phyloP scores from a whole-genome alignment of 2,329 filamentous ascomycete species.

The Venturia aucupariae region DNA sequence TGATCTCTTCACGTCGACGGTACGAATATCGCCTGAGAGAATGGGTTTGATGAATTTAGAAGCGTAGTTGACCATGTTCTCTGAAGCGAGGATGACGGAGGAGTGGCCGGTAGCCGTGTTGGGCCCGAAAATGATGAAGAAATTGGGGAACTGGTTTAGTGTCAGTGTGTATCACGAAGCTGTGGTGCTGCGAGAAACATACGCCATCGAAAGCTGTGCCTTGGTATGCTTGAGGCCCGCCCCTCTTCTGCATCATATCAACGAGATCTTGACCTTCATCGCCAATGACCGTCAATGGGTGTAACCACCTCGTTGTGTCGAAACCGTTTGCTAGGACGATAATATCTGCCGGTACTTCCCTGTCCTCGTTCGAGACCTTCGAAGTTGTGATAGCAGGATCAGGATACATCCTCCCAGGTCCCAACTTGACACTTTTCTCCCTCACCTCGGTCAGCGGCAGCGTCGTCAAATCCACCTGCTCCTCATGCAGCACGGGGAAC shows the following conservation, averaged over 20 bases:
- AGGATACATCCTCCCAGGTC: constrained; percentile 41
- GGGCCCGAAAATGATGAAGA: constrained; percentile 55
- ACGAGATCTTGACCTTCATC: constrained; percentile 40
- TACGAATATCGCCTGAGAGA: constrained; percentile 35
- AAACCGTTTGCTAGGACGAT: constrained; percentile 56
- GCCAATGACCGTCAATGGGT: constrained; percentile 45
- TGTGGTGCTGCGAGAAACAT: constrained; percentile 22
- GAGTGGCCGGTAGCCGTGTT: constrained; percentile 56
- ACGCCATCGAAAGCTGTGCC: constrained; percentile 44
- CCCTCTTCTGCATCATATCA: constrained; percentile 48
- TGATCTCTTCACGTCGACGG: constrained; percentile 40
- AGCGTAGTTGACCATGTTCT: constrained; percentile 53
- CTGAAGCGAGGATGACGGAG: constrained; percentile 49
- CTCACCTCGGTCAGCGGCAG: constrained; percentile 41
- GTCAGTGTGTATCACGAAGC: neutral
- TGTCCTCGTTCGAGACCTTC: constrained; percentile 23
- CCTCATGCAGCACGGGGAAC: constrained; percentile 41
- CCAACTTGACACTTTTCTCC: constrained; percentile 41
- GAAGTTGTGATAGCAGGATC: constrained; percentile 4
- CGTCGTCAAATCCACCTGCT: constrained; percentile 46
- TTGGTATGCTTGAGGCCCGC: constrained; percentile 55
- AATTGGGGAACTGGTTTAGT: constrained; percentile 44
- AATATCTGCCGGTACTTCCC: constrained; percentile 47
- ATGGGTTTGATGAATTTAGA: constrained; percentile 50
- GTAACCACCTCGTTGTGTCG: constrained; percentile 45